A percentile compares a stretch with the other conserved stretches of the same genome.
Conservation (phyloP, 306 rosid species). For the Spatholobus suberectus region DNA sequence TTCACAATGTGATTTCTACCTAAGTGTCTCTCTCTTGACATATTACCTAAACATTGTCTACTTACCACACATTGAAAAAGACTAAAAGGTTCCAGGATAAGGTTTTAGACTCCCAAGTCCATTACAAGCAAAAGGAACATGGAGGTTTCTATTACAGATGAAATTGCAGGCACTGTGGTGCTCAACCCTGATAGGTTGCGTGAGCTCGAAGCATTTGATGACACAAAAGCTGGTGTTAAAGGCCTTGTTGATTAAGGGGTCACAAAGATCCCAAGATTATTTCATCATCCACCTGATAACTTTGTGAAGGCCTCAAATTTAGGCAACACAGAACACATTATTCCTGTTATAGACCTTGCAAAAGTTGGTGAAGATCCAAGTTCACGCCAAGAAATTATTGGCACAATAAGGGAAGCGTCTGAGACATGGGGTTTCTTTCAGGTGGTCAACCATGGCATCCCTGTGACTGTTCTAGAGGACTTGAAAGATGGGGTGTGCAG, state of each 20-base stretch:
- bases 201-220: constrained; percentile 45
- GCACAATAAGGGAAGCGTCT: constrained; percentile 38
- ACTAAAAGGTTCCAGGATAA: too few species aligned
- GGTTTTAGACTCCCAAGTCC: too few species aligned
- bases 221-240: constrained; percentile 43
- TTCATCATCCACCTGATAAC: constrained; percentile 36
- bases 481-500: constrained; percentile 35
- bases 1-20: too few species aligned
- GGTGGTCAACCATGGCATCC: constrained; percentile 43
- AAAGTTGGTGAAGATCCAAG: neutral
- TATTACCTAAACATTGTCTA: too few species aligned
- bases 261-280: constrained; percentile 36
- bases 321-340: neutral
- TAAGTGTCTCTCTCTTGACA: too few species aligned
- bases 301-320: constrained; percentile 21
- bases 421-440: constrained; percentile 49
- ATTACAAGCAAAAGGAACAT: neutral
- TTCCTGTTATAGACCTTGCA: constrained; percentile 43
- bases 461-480: constrained; percentile 22
- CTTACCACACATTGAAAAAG: too few species aligned
- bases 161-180: neutral
- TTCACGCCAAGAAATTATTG: constrained; percentile 5
- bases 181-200: neutral
- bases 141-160: neutral
- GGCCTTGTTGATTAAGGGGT: constrained; percentile 41